A percentile compares a stretch with the other conserved stretches of the same genome.
These are phyloP conservation scores for Senna tora DNA, from an alignment of 306 rosid genomes.

Conservation along the genomic window DNA sequence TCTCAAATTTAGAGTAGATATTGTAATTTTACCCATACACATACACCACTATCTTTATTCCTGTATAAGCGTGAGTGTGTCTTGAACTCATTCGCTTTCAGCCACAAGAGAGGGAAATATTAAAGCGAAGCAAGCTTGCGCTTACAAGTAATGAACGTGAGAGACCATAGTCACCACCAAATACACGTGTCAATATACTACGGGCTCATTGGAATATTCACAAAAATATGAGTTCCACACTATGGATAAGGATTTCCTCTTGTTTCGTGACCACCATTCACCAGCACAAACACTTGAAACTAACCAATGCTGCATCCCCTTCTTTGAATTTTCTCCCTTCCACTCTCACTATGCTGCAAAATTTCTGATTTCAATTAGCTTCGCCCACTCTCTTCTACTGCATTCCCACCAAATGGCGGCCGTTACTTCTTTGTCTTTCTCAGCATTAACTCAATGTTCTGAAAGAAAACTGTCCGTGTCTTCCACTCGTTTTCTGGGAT, in stretches of 20 bases:
- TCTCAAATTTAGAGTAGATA: too few species aligned
- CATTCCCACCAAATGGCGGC: slow-evolving; percentile 60
- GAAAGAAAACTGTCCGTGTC: slow-evolving; percentile 46
- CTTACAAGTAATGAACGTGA: not conserved
- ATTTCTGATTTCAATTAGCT: slow-evolving; percentile 25
- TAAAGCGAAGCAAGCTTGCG: slow-evolving; percentile 1
- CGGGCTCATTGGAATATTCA: slow-evolving; percentile 21
- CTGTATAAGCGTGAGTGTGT: too few species aligned
- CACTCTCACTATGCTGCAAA: slow-evolving; percentile 41
- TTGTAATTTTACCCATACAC: too few species aligned
- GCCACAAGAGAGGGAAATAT: not conserved
- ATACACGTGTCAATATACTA: slow-evolving; percentile 53
- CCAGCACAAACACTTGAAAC: slow-evolving; percentile 19
- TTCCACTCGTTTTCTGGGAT: slow-evolving; percentile 53
- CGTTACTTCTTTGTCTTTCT: slow-evolving; percentile 68
- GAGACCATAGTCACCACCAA: not conserved
- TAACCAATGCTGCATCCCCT: slow-evolving; percentile 35
- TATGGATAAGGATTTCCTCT: slow-evolving; percentile 68
- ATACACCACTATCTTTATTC: too few species aligned
- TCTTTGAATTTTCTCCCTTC: slow-evolving; percentile 35
- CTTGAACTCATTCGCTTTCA: not conserved
- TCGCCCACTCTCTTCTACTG: not conserved
- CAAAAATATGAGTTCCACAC: slow-evolving; percentile 44
- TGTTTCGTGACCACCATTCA: slow-evolving; percentile 46
- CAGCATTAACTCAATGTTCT: slow-evolving; percentile 57